Evolutionary conservation across 2,329 filamentous ascomycete species (phyloP).

Genomic region (Clonostachys sp.): DNA sequence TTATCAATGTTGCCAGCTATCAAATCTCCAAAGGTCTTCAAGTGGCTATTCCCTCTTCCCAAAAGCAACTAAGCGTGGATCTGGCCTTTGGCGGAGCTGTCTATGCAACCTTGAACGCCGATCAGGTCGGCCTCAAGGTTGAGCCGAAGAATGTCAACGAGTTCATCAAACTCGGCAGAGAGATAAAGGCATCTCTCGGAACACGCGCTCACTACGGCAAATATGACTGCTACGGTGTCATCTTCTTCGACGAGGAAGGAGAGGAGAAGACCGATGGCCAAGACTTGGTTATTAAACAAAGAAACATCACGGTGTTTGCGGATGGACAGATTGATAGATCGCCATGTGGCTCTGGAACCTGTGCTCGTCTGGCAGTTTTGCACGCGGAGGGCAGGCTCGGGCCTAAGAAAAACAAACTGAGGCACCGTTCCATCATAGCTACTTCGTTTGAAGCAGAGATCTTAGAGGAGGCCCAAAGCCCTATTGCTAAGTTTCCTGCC

Average conservation of each 20-base stretch:
- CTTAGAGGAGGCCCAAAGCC: not conserved
- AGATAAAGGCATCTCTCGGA: conserved; percentile 5
- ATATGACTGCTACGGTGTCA: conserved; percentile 5
- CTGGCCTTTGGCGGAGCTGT: conserved; percentile 4
- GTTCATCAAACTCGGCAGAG: conserved; percentile 3
- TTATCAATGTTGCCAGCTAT: conserved; percentile 3
- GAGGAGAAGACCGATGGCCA: not conserved
- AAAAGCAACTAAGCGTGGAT: not conserved
- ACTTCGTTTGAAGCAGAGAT: not conserved
- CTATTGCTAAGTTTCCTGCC: not conserved
- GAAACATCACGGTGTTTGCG: conserved; percentile 15
- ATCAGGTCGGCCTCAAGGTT: conserved; percentile 1
- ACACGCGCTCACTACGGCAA: not conserved
- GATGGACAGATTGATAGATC: conserved; percentile 17
- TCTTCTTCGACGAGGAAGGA: conserved; percentile 4
- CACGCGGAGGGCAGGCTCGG: conserved; percentile 2
- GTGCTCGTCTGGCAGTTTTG: conserved; percentile 9
- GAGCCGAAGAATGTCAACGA: not conserved
- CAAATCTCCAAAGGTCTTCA: not conserved
- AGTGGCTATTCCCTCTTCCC: not conserved
- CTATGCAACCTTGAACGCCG: conserved; percentile 3
- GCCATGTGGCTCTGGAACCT: conserved; percentile 15
- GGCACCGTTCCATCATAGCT: not conserved
- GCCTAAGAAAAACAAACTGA: not conserved
- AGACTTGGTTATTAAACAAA: conserved; percentile 2